phyloP scores from a whole-genome alignment of 495 filamentous ascomycete genomes.

The Cryomyces antarcticus region DNA sequence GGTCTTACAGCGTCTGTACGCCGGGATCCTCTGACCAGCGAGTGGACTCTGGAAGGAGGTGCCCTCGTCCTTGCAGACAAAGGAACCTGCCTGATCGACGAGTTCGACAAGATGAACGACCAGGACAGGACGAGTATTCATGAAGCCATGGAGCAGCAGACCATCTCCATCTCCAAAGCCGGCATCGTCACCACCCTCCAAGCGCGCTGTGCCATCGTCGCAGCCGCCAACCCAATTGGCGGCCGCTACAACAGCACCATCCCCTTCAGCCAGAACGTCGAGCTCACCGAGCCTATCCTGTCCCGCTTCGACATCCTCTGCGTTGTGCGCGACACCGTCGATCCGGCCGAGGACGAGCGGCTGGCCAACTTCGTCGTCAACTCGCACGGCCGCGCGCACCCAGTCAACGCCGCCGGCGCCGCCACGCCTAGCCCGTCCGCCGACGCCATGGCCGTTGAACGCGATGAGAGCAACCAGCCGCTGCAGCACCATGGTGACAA shows the following conservation, averaged over 20 bases:
- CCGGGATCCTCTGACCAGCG: constrained; percentile 82
- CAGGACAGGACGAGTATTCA: constrained; percentile 96
- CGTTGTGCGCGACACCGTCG: constrained; percentile 94
- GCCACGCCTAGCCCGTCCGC: constrained; percentile 4
- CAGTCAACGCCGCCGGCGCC: constrained; percentile 28
- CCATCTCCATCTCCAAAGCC: constrained; percentile 98
- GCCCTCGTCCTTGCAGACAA: constrained; percentile 89
- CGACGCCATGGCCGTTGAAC: constrained; percentile 37
- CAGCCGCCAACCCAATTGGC: constrained; percentile 90
- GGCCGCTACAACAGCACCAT: constrained; percentile 94
- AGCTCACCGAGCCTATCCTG: constrained; percentile 90
- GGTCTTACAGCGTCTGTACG: constrained; percentile 95
- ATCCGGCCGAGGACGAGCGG: constrained; percentile 84
- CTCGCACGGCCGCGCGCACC: constrained; percentile 80
- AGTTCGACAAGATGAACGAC: constrained; percentile 99
- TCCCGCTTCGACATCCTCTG: constrained; percentile 98
- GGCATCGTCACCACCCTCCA: constrained; percentile 97
- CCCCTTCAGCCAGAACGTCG: constrained; percentile 87
- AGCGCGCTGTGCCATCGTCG: constrained; percentile 92
- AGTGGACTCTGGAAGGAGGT: constrained; percentile 97
- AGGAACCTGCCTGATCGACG: constrained; percentile 92
- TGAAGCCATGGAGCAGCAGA: constrained; percentile 99
- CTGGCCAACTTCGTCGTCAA: constrained; percentile 89
- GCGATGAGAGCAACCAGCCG: constrained; percentile 31
- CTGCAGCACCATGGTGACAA: constrained; percentile 15